Base-by-base conservation (phyloP, 495 filamentous ascomycete genomes). In the Podospora australis region DNA sequence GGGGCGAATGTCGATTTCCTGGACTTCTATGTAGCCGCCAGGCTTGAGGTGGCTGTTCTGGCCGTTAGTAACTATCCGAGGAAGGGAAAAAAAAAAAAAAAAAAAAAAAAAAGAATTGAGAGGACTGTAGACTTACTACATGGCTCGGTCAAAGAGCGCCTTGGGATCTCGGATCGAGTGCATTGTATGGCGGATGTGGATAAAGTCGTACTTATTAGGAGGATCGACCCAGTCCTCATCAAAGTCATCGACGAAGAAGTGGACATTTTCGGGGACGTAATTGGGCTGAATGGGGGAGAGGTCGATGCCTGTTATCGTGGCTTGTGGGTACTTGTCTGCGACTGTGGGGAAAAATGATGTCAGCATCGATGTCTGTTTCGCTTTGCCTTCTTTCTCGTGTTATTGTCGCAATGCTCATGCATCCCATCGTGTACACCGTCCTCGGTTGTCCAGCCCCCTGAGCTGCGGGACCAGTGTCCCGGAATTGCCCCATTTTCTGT, bases 231-330 rank as follows among this genome's bases (percentile, higher is more conserved):
- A 84, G 13, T 72, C 68, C 35, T 62, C 65, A 48, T 83, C 79
- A 35, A 82, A 65, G 55, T 84, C 81, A 59, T 83, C 81, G 35
- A 84, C 65, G 46, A 76, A 71, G 56, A 84, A 84, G 32, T 70
- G 69, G 39, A 77, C 70, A 50, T 82, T 83, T 6, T 78, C 68
- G 3, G 78, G 78, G 0, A 80, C 71, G 57, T 73, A 74, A 39
- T 55, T 56, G 1, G 80, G 79, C 45, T 83, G 80, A 44, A 83
- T 83, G 2, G 78, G 74, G 9, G 78, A 82, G 13, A 88, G 70
- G 55, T 88, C 84, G 17, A 83, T 75, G 20, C 84, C 84, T 29
- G 79, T 61, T 21, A 86, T 70, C 17, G 73, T 67, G 2, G 75
- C 67, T 19, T 64, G 36, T 0, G 80, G 81, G 50, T 66, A 70